Percentiles rank a stretch among this genome's conserved stretches.
phyloP scores from a whole-genome alignment of 2,329 filamentous ascomycete species.

The Pseudogymnoascus sp. region DNA sequence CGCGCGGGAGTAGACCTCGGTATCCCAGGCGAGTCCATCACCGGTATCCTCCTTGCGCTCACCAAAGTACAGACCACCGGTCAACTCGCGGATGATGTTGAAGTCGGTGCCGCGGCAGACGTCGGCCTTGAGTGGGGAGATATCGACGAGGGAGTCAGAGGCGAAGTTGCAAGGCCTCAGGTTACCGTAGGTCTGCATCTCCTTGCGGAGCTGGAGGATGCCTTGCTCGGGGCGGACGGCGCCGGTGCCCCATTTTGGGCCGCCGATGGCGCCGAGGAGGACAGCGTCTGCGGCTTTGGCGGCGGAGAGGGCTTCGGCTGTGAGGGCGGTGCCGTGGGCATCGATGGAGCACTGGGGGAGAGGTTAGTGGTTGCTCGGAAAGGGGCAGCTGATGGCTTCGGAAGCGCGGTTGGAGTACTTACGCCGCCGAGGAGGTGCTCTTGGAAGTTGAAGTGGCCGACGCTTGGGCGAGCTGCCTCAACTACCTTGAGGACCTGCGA shows the following conservation, averaged over 20 bases:
- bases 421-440: slow-evolving; percentile 88
- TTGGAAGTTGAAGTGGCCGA: slow-evolving; percentile 77
- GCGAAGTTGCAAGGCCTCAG: slow-evolving; percentile 94
- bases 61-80: slow-evolving; percentile 91
- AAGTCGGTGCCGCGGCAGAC: slow-evolving; percentile 85
- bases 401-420: slow-evolving; percentile 36
- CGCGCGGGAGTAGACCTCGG: slow-evolving; percentile 72
- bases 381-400: slow-evolving; percentile 3
- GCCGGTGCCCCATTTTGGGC: slow-evolving; percentile 92
- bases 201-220: slow-evolving; percentile 82
- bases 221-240: slow-evolving; percentile 86
- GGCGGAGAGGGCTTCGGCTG: slow-evolving; percentile 71
- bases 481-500: slow-evolving; percentile 68
- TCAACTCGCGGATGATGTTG: slow-evolving; percentile 85
- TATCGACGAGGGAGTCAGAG: slow-evolving; percentile 73
- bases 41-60: slow-evolving; percentile 75
- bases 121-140: slow-evolving; percentile 77
- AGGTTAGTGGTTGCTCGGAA: slow-evolving; percentile 4
- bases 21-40: slow-evolving; percentile 69
- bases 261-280: slow-evolving; percentile 86
- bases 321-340: slow-evolving; percentile 67
- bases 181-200: slow-evolving; percentile 91
- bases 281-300: slow-evolving; percentile 84
- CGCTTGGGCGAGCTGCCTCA: slow-evolving; percentile 61
- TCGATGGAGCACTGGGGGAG: slow-evolving; percentile 73